These are phyloP conservation scores for Tuber melanosporum DNA, from an alignment of 495 filamentous ascomycete species.

Conservation along the genomic window DNA sequence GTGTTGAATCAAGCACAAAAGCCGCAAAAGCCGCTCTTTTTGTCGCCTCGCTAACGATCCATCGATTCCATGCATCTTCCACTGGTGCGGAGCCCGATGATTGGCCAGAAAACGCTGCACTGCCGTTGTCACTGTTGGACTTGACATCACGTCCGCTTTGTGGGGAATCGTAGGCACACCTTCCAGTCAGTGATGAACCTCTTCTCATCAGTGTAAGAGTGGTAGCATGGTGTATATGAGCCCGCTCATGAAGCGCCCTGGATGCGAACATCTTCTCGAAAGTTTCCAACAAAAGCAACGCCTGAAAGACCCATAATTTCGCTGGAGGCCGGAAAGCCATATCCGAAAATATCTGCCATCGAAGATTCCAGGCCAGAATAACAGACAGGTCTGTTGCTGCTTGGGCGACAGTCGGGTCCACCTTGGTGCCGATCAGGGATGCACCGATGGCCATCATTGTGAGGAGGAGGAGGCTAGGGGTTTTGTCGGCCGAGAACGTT, in stretches of 20 bases:
- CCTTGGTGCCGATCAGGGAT: constrained; percentile 73
- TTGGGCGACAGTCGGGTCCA: constrained; percentile 65
- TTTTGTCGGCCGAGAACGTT: constrained; percentile 82
- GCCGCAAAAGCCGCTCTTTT: constrained; percentile 87
- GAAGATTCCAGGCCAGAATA: constrained; percentile 82
- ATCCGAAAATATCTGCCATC: constrained; percentile 84
- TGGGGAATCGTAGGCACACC: constrained; percentile 78
- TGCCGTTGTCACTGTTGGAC: constrained; percentile 49
- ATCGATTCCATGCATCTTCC: constrained; percentile 93
- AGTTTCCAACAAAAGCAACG: constrained; percentile 78
- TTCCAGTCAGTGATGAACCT: constrained; percentile 85
- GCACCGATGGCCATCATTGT: constrained; percentile 94
- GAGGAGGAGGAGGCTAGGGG: constrained; percentile 76
- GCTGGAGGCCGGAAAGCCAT: constrained; percentile 87
- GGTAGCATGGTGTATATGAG: constrained; percentile 94
- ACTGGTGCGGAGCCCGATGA: constrained; percentile 60
- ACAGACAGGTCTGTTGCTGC: constrained; percentile 70
- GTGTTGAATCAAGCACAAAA: constrained; percentile 91
- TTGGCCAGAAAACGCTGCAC: constrained; percentile 48
- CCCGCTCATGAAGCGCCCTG: constrained; percentile 82
- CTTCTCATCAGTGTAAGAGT: constrained; percentile 92
- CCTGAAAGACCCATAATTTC: constrained; percentile 96
- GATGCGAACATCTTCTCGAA: constrained; percentile 98
- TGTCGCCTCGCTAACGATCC: constrained; percentile 92
- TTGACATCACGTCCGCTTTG: constrained; percentile 67